These are phyloP conservation scores for Petasospora rhodanensis DNA, from an alignment of 1,139 yeast species.

Conservation along the genomic window DNA sequence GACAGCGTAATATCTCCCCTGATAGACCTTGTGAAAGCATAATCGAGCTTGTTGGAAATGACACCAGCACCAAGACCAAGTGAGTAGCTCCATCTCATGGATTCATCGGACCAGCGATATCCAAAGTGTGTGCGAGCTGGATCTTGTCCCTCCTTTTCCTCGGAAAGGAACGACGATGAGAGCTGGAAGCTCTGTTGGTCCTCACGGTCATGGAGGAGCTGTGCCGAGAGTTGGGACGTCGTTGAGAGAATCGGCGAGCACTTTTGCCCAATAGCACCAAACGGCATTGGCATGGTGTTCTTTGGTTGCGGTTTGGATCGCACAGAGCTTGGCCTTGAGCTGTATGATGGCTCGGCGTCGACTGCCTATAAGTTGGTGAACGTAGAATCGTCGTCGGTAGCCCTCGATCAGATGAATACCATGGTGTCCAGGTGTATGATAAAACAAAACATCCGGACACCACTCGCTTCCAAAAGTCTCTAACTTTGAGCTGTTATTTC, in stretches of 20 bases:
- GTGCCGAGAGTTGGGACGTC: conserved; percentile 4
- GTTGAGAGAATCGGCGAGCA: conserved; percentile 6
- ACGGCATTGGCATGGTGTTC: conserved; percentile 11
- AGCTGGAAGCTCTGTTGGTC: conserved; percentile 7
- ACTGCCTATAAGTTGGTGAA: too few relatives aligned
- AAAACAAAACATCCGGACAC: conserved; percentile 1
- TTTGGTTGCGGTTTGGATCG: too few relatives aligned
- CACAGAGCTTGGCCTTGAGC: too few relatives aligned
- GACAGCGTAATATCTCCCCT: conserved; percentile 3
- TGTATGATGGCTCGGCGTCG: too few relatives aligned
- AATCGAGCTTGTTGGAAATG: conserved; percentile 6
- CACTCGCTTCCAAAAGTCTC: too few relatives aligned
- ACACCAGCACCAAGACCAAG: conserved; percentile 2
- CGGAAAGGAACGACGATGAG: conserved; percentile 1
- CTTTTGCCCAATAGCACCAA: conserved; percentile 10
- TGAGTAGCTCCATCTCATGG: conserved; percentile 5
- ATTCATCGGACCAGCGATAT: conserved; percentile 5
- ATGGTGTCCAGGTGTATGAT: too few relatives aligned
- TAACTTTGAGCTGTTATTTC: too few relatives aligned
- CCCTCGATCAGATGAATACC: too few relatives aligned
- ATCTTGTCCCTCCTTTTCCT: conserved; percentile 1
- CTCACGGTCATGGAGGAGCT: conserved; percentile 2
- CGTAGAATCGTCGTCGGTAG: too few relatives aligned
- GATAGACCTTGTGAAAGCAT: not conserved
- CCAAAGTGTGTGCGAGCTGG: conserved; percentile 4